Conservation (phyloP, 805 yeast genomes). For the Yamadazyma akitaensis region DNA sequence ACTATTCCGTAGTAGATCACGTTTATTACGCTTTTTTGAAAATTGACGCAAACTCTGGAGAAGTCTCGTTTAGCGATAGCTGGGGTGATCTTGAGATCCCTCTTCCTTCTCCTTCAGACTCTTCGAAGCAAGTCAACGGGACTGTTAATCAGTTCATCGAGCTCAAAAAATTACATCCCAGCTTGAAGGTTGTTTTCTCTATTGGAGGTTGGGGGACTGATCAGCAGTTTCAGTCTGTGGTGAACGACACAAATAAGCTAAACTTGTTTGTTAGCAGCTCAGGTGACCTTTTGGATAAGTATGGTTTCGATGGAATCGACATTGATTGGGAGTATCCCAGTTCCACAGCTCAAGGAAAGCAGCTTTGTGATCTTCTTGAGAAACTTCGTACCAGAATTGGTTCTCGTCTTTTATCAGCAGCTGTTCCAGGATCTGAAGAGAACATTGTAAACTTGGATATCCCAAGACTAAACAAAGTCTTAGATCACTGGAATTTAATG, state of each 20-base stretch:
- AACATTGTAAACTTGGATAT: constrained; percentile 45
- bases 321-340: constrained; percentile 93
- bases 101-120: constrained; percentile 17
- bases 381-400: constrained; percentile 39
- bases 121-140: constrained; percentile 36
- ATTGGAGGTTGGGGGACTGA: constrained; percentile 77
- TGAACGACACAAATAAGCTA: constrained; percentile 22
- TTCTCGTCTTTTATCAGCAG: constrained; percentile 58
- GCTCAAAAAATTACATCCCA: constrained; percentile 37
- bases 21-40: constrained; percentile 75
- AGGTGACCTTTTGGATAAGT: constrained; percentile 43
- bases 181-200: constrained; percentile 62
- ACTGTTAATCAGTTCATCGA: constrained; percentile 47
- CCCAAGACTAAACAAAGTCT: constrained; percentile 50
- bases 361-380: constrained; percentile 42
- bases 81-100: constrained; percentile 61
- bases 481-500: constrained; percentile 84
- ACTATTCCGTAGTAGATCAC: constrained; percentile 55
- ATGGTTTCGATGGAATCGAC: constrained; percentile 87
- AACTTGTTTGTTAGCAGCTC: constrained; percentile 49
- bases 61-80: constrained; percentile 52
- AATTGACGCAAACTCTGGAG: constrained; percentile 53
- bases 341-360: constrained; percentile 41
- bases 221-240: constrained; percentile 36
- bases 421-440: constrained; percentile 66